Percentiles rank a stretch among this genome's conserved stretches.
phyloP scores from a whole-genome alignment of 257 asterid species.

The Verbena officinalis region DNA sequence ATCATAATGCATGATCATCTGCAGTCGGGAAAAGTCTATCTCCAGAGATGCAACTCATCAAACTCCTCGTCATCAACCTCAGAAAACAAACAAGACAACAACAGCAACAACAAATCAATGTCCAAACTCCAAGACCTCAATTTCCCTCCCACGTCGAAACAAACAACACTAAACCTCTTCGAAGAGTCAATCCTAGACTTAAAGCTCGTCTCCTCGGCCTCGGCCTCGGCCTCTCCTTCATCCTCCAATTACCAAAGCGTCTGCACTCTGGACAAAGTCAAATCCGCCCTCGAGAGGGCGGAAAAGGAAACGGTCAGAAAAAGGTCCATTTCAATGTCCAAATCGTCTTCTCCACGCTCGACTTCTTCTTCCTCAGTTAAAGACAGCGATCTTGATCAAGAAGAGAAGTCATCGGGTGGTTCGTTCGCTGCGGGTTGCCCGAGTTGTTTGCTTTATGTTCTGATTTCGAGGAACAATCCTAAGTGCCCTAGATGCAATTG shows the following conservation, averaged over 20 bases:
- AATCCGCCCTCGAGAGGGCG: slow-evolving; percentile 54
- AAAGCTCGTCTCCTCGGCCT: slow-evolving; percentile 48
- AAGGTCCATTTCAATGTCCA: slow-evolving; percentile 48
- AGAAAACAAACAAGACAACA: slow-evolving; percentile 36
- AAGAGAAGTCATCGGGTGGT: slow-evolving; percentile 24
- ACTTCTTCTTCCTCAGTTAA: slow-evolving; percentile 65
- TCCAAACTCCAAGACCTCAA: slow-evolving; percentile 67
- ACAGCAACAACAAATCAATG: slow-evolving; percentile 14
- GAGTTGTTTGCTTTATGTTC: slow-evolving; percentile 44
- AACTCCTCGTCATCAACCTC: slow-evolving; percentile 52
- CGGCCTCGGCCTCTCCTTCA: slow-evolving; percentile 38
- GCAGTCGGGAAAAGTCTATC: slow-evolving; percentile 86
- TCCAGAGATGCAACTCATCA: slow-evolving; percentile 60
- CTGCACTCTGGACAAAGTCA: slow-evolving; percentile 63
- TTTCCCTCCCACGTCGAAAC: slow-evolving; percentile 53
- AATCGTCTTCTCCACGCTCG: slow-evolving; percentile 54
- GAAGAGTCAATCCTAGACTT: slow-evolving; percentile 56
- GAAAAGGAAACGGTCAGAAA: slow-evolving; percentile 41
- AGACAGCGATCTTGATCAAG: slow-evolving; percentile 33
- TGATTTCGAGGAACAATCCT: slow-evolving; percentile 38
- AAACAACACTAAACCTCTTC: slow-evolving; percentile 41
- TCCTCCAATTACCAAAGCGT: slow-evolving; percentile 49
- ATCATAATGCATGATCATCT: neutral
- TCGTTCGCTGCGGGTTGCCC: slow-evolving; percentile 50
- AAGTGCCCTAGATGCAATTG: slow-evolving; percentile 49